phyloP scores from a whole-genome alignment of 768 basidiomycete genomes.

The Saitozyma sp. region DNA sequence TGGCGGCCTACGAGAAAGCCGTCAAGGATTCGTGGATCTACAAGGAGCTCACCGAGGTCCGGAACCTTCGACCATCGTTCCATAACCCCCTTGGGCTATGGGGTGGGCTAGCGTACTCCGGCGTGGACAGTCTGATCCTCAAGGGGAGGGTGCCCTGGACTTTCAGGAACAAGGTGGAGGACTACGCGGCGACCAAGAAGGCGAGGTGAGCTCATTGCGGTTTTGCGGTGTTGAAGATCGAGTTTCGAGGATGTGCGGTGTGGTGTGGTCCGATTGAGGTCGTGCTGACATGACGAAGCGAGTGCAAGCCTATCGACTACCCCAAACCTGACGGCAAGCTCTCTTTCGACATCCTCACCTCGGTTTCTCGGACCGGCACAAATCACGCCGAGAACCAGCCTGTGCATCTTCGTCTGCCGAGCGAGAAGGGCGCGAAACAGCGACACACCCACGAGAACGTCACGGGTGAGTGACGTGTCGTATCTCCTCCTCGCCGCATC shows the following conservation, averaged over 20 bases:
- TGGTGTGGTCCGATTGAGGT: neutral
- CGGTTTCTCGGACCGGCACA: conserved; percentile 83
- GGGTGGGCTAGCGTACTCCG: conserved; percentile 87
- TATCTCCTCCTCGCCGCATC: too few relatives aligned
- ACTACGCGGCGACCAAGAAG: conserved; percentile 70
- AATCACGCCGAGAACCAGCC: conserved; percentile 98
- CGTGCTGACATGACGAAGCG: conserved; percentile 42
- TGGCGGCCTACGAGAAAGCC: conserved; percentile 70
- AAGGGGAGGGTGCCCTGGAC: conserved; percentile 91
- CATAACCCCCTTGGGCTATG: conserved; percentile 69
- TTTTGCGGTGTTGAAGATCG: conserved; percentile 8
- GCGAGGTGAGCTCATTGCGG: conserved; percentile 54
- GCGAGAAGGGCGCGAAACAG: conserved; percentile 58
- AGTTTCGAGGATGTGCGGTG: neutral
- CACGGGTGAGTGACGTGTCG: conserved; percentile 24
- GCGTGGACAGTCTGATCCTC: conserved; percentile 79
- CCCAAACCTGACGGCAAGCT: conserved; percentile 83
- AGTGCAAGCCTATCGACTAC: conserved; percentile 75
- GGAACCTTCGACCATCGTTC: conserved; percentile 90
- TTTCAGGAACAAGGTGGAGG: conserved; percentile 64
- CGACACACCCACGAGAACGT: conserved; percentile 73
- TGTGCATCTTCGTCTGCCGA: conserved; percentile 74
- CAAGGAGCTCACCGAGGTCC: conserved; percentile 80
- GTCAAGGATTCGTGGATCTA: conserved; percentile 80
- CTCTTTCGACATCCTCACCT: conserved; percentile 89